phyloP scores from a whole-genome alignment of 331 rosid species.

The Acacia concinna region DNA sequence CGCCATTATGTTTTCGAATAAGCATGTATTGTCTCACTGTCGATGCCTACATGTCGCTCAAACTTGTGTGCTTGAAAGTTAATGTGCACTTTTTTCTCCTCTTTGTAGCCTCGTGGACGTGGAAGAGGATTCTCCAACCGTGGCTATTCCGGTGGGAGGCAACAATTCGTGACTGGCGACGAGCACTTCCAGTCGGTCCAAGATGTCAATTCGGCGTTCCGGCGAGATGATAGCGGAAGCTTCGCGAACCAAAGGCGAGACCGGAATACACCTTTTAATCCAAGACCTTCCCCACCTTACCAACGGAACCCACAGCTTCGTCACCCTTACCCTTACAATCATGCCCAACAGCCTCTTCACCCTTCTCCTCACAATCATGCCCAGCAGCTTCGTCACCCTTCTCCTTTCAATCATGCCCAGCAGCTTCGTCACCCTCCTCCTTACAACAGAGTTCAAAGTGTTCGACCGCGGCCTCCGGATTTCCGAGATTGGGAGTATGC shows the following conservation, averaged over 20 bases:
- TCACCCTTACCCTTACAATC: conserved; percentile 31
- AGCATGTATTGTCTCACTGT: conserved; percentile 37
- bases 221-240: conserved; percentile 50
- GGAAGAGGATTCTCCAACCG: conserved; percentile 57
- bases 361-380: conserved; percentile 34
- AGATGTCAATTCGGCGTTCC: conserved; percentile 57
- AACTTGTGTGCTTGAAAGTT: not conserved
- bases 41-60: not conserved
- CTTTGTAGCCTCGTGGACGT: conserved; percentile 62
- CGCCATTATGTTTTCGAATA: conserved; percentile 48
- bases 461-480: conserved; percentile 52
- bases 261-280: conserved; percentile 28
- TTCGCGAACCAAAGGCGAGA: conserved; percentile 35
- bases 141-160: conserved; percentile 38
- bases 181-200: conserved; percentile 55
- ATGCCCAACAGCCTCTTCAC: conserved; percentile 38
- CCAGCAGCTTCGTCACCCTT: conserved; percentile 37
- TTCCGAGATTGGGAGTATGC: conserved; percentile 77
- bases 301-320: conserved; percentile 40
- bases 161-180: conserved; percentile 52
- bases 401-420: conserved; percentile 32
- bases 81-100: not conserved
- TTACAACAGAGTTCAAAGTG: conserved; percentile 19
- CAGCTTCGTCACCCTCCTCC: conserved; percentile 43
- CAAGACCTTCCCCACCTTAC: conserved; percentile 35